Base-by-base conservation (phyloP, 2,329 filamentous ascomycete species). In the Triangularia verruculosa region DNA sequence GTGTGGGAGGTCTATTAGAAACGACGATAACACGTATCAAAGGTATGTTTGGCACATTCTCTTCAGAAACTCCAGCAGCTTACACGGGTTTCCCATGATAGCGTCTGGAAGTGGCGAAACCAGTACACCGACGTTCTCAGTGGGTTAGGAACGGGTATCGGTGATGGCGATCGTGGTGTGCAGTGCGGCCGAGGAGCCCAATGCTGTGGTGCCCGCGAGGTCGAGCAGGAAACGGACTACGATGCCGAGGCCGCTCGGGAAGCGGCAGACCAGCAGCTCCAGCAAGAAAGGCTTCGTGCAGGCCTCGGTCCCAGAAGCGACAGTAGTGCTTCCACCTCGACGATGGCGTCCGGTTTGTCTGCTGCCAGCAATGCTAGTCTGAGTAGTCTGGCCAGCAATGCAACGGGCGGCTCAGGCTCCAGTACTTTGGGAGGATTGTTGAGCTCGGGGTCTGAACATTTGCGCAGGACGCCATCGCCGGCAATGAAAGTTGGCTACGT, bases 21-120 rank as follows among this genome's bases (percentile, higher is more conserved):
- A 78, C 43, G 79, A 82, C 20, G 86, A 89, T 69, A 76, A 80
- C 59, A 83, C 87, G 62, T 89, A 89, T 66, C 80, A 82, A 70
- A 77, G 81, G 84, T 86, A 76, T 52, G 58, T 43, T 57, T n/a
- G 6, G 7, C 8, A 24, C 28, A 22, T 54, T 34, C 55, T 24
- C 7, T 47, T 8, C 17, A 25, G 30, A 17, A 55, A 27, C 13
- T 13, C 53, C 32, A 34, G 11, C 9, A 32, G 25, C 28, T 54
- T 15, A 28, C 15, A 54, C 22, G 15, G 2, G 4, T 15, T 15
- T 27, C 4, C 7, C 12, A 25, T 55, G 22, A 20, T 63, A 87
- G 85, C 3, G 91, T 93, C 61, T 97, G 93, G 93, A 90, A 87
- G 66, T 97, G 93, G 93, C 88, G 93, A 58, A 91, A 86, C 47